A percentile compares a stretch with the other conserved stretches of the same genome.
These are phyloP conservation scores for Salix arbutifolia DNA, from an alignment of 345 rosid species.

Conservation along the genomic window DNA sequence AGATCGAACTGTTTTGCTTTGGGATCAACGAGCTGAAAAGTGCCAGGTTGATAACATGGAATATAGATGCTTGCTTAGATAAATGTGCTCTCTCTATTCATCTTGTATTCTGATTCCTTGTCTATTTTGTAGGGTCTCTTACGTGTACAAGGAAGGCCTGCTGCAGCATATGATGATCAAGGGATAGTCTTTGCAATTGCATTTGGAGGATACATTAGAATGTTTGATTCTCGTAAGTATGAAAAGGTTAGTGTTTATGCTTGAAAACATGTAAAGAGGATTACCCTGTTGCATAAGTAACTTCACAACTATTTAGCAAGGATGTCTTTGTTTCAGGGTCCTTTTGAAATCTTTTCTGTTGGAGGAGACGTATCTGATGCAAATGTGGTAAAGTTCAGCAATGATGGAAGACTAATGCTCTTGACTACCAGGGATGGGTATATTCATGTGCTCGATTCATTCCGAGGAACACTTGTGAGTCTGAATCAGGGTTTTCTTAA, in stretches of 20 bases:
- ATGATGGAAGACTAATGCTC: conserved; percentile 88
- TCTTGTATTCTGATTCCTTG: background rate
- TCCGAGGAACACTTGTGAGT: conserved; percentile 84
- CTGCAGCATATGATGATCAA: conserved; percentile 92
- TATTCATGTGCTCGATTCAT: conserved; percentile 87
- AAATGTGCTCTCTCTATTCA: background rate
- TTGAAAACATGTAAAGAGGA: background rate
- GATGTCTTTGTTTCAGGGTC: conserved; percentile 49
- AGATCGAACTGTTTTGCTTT: conserved; percentile 91
- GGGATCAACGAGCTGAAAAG: conserved; percentile 97
- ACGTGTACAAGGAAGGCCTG: conserved; percentile 74
- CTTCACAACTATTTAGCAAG: background rate
- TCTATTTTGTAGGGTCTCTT: conserved; percentile 23
- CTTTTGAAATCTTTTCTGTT: conserved; percentile 80
- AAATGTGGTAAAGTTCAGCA: conserved; percentile 82
- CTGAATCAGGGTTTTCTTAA: background rate
- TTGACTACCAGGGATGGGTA: conserved; percentile 86
- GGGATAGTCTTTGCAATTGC: conserved; percentile 88
- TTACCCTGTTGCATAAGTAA: background rate
- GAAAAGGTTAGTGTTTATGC: conserved; percentile 60
- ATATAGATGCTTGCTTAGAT: background rate
- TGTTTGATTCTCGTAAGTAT: conserved; percentile 90
- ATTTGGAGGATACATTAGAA: conserved; percentile 84
- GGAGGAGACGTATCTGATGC: conserved; percentile 88
- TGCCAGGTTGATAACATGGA: conserved; percentile 59